A percentile compares a stretch with the other conserved stretches of the same genome.
Conservation (phyloP, 257 asterid species). For the Scutellaria galericulata region DNA sequence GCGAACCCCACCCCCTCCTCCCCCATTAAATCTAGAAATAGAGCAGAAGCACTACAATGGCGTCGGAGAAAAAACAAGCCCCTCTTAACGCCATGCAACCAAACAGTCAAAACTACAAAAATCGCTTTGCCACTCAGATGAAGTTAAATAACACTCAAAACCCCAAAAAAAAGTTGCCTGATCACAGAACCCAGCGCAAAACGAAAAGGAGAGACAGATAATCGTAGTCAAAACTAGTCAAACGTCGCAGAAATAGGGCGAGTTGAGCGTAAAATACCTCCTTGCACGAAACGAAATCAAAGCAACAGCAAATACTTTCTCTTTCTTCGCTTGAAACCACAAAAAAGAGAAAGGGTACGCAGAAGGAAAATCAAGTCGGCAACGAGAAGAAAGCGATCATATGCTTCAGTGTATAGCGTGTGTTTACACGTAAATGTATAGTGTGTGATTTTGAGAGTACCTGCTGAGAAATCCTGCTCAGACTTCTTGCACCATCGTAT, state of each 20-base stretch:
- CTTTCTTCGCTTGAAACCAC: slow-evolving; percentile 1
- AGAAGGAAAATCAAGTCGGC: slow-evolving; percentile 5
- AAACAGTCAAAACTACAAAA: background rate
- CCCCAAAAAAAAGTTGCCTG: background rate
- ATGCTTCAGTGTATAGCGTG: background rate
- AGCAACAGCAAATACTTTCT: background rate
- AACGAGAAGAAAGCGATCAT: background rate
- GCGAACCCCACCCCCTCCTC: no score
- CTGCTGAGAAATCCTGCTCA: background rate
- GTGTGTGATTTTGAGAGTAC: background rate
- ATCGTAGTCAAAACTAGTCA: slow-evolving; percentile 1
- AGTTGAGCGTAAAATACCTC: background rate
- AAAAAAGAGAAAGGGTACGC: background rate
- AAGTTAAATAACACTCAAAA: background rate
- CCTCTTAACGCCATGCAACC: slow-evolving; percentile 13
- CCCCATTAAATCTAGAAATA: background rate
- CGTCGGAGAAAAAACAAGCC: background rate
- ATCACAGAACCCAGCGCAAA: slow-evolving; percentile 21
- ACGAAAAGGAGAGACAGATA: background rate
- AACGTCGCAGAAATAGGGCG: background rate
- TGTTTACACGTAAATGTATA: no score
- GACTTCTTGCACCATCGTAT: no score
- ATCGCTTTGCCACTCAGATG: background rate
- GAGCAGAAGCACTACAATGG: background rate
- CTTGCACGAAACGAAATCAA: background rate